Conservation (phyloP, 164 flowering plant genomes). For the Hamamelis virginiana region DNA sequence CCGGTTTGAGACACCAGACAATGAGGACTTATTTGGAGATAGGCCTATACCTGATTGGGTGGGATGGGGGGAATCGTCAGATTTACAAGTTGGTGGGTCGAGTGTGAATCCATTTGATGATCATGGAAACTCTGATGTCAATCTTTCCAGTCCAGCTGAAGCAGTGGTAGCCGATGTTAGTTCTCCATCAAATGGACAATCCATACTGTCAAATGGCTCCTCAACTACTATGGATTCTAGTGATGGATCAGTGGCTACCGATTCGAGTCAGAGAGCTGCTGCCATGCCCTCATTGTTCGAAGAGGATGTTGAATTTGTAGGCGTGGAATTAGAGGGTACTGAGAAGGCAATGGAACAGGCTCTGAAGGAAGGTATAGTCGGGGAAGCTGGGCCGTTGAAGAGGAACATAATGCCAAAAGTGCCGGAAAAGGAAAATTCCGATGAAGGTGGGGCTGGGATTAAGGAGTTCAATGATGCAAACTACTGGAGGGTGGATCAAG, state of each 20-base stretch:
- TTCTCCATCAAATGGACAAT: slow-evolving; percentile 37
- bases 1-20: slow-evolving; percentile 43
- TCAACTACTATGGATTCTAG: slow-evolving; percentile 29
- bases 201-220: slow-evolving; percentile 47
- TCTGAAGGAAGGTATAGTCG: slow-evolving; percentile 86
- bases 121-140: slow-evolving; percentile 17
- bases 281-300: slow-evolving; percentile 69
- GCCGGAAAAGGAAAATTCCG: slow-evolving; percentile 44
- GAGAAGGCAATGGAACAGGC: slow-evolving; percentile 94
- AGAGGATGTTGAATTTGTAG: slow-evolving; percentile 92
- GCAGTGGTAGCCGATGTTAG: slow-evolving; percentile 5
- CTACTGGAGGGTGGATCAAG: slow-evolving; percentile 89
- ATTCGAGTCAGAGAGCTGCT: slow-evolving; percentile 28
- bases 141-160: slow-evolving; percentile 22
- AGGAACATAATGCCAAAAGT: slow-evolving; percentile 37
- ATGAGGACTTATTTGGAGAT: slow-evolving; percentile 47
- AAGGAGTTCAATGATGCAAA: slow-evolving; percentile 85
- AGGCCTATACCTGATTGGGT: slow-evolving; percentile 76
- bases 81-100: slow-evolving; percentile 56
- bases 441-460: slow-evolving; percentile 44
- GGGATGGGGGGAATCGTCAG: slow-evolving; percentile 71
- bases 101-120: slow-evolving; percentile 62
- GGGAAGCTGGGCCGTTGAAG: slow-evolving; percentile 87
- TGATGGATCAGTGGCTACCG: slow-evolving; percentile 27
- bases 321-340: slow-evolving; percentile 83